Percentiles rank a stretch among this genome's conserved stretches.
Evolutionary conservation across 306 rosid genomes (phyloP).

Genomic region (Gleditsia sinensis): DNA sequence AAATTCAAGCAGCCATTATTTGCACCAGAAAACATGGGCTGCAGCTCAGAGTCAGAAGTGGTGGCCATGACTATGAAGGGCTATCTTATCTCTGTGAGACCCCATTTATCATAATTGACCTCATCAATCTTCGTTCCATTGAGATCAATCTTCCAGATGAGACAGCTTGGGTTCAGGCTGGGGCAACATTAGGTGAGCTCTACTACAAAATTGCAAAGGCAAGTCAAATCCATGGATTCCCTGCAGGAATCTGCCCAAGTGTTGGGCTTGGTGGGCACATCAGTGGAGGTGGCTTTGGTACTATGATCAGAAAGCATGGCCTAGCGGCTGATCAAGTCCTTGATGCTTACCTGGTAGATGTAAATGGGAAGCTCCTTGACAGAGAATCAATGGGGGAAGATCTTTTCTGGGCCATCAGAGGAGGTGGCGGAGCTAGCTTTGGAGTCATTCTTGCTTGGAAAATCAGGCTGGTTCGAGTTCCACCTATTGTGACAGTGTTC

Average conservation of each 20-base stretch:
- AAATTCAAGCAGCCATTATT: slow-evolving; percentile 18
- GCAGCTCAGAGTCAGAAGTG: slow-evolving; percentile 20
- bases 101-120: slow-evolving; percentile 16
- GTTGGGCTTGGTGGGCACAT: slow-evolving; percentile 49
- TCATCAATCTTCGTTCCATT: not conserved
- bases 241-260: slow-evolving; percentile 11
- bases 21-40: not conserved
- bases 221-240: slow-evolving; percentile 16
- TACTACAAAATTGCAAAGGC: slow-evolving; percentile 11
- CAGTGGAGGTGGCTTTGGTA: slow-evolving; percentile 47
- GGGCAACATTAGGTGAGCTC: slow-evolving; percentile 21
- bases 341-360: slow-evolving; percentile 41
- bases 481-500: slow-evolving; percentile 39
- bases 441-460: slow-evolving; percentile 46
- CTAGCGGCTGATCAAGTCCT: slow-evolving; percentile 44
- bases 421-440: slow-evolving; percentile 56
- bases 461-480: slow-evolving; percentile 38
- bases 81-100: slow-evolving; percentile 1
- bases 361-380: slow-evolving; percentile 35
- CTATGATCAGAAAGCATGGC: slow-evolving; percentile 45
- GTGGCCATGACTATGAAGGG: slow-evolving; percentile 32
- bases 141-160: not conserved
- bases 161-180: slow-evolving; percentile 24
- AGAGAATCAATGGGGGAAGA: slow-evolving; percentile 23
- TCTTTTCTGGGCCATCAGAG: slow-evolving; percentile 33